These are phyloP conservation scores for Euphrasia confusa DNA, from an alignment of 257 asterid genomes.

Conservation along the genomic window DNA sequence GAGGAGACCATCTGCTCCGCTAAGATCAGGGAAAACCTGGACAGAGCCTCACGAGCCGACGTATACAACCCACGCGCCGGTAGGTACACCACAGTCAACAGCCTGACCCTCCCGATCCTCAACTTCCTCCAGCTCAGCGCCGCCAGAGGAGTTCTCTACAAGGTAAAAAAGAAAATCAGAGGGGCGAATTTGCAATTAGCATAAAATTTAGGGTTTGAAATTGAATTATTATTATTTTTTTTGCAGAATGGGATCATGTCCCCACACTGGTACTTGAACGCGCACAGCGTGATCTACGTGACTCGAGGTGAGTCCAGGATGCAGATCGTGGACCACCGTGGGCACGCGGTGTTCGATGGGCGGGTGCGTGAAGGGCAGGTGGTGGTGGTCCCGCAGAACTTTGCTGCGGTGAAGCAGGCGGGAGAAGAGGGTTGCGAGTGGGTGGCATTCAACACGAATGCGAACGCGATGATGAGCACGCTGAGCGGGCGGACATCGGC, in stretches of 20 bases:
- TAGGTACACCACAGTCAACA: slow-evolving; percentile 36
- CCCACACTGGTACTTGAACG: slow-evolving; percentile 61
- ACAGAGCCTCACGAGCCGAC: slow-evolving; percentile 41
- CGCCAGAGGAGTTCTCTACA: slow-evolving; percentile 44
- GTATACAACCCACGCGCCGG: slow-evolving; percentile 52
- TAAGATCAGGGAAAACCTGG: slow-evolving; percentile 32
- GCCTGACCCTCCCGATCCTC: slow-evolving; percentile 47
- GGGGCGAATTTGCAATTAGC: neutral
- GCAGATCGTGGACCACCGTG: slow-evolving; percentile 64
- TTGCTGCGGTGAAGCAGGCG: slow-evolving; percentile 55
- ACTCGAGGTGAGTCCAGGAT: slow-evolving; percentile 48
- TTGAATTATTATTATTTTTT: neutral
- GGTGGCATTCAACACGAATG: slow-evolving; percentile 70
- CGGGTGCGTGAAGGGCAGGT: slow-evolving; percentile 52
- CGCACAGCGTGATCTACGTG: slow-evolving; percentile 48
- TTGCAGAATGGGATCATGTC: slow-evolving; percentile 45
- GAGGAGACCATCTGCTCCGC: slow-evolving; percentile 58
- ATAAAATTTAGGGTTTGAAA: neutral
- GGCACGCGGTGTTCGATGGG: slow-evolving; percentile 52
- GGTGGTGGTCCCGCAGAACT: slow-evolving; percentile 61
- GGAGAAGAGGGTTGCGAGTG: slow-evolving; percentile 55
- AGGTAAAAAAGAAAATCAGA: slow-evolving; percentile 24
- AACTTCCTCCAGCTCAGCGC: slow-evolving; percentile 41
- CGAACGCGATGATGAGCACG: slow-evolving; percentile 62
- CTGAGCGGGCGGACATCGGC: slow-evolving; percentile 65